Base-by-base conservation (phyloP, 2,329 filamentous ascomycete species). In the Phialocephala subalpina region DNA sequence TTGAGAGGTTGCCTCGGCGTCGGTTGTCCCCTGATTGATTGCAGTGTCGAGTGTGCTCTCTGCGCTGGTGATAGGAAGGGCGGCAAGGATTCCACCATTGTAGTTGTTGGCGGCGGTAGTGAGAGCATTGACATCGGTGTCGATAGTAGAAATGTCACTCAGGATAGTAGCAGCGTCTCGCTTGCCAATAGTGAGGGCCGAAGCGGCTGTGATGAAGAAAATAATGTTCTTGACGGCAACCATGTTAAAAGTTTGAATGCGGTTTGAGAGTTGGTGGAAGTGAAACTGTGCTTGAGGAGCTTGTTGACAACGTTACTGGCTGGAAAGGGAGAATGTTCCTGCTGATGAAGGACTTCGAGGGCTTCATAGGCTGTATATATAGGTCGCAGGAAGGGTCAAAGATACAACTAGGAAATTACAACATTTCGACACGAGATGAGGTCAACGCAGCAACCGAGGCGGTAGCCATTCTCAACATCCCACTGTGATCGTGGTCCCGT, bases 51-150 rank as follows among this genome's bases (percentile, higher is more conserved):
- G 57, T 1, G 29, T 64, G 18, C 16, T 33, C 58, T 67, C 61
- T 1, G 68, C 52, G 9, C 12, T 65, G 16, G 18, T 49, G 38
- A 70, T 42, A 20, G 65, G 25, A 14, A 67, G 35, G 12, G 65
- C 61, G 2, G 36, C 47, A 1, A 68, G 36, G 7, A 70, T 14
- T n/a, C 65, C 68, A 29, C 69, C 65, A 25, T 61, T 68, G 65
- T 81, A 82, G 57, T 76, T 74, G 20, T 75, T 73, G 25, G 81
- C 82, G 35, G 82, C 82, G 14, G 76, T 72, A 73, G 82, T 83
- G 58, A 82, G 83, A 20, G 82, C 81, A 65, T 80, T 82, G 56
- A 76, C 73, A 67, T 83, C 82, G 42, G 76, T 75, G 33, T 82
- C 80, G 70, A 83, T 79, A 8, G 81, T 82, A 45, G 80, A 33